phyloP scores from a whole-genome alignment of 805 yeast species.

The Ogataea sp. region DNA sequence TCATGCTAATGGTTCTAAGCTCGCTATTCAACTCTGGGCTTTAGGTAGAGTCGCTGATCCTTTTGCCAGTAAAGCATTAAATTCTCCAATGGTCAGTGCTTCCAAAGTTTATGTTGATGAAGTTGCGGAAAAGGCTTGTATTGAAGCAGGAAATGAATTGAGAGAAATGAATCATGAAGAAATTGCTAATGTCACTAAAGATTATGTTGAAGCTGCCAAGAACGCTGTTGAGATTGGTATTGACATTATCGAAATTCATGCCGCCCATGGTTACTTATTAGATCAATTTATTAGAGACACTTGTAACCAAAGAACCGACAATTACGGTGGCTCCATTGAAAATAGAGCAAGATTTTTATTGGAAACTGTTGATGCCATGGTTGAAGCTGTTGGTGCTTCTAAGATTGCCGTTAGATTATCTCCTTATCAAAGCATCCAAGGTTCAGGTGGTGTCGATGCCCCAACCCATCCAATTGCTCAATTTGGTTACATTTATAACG shows the following conservation, averaged over 20 bases:
- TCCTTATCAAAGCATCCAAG: conserved; percentile 29
- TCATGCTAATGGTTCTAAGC: conserved; percentile 32
- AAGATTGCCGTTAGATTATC: conserved; percentile 37
- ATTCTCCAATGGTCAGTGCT: conserved; percentile 14
- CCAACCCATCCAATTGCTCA: conserved; percentile 23
- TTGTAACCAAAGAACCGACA: conserved; percentile 20
- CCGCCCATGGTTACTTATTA: conserved; percentile 22
- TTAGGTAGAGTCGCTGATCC: conserved; percentile 33
- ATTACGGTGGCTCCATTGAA: conserved; percentile 24
- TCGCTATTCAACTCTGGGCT: conserved; percentile 29
- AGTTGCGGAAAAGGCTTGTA: conserved; percentile 4
- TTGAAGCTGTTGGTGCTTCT: conserved; percentile 26
- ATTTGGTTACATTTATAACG: conserved; percentile 24
- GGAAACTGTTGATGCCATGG: conserved; percentile 33
- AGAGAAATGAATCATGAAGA: conserved; percentile 27
- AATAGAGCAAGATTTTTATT: conserved; percentile 27
- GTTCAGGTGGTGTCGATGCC: conserved; percentile 27
- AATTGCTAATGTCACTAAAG: conserved; percentile 23
- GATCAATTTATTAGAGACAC: conserved; percentile 16
- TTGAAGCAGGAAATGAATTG: conserved; percentile 30
- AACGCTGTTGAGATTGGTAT: conserved; percentile 19
- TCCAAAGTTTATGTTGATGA: conserved; percentile 10
- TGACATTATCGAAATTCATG: conserved; percentile 22
- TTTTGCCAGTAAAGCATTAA: conserved; percentile 4
- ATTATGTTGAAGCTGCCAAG: conserved; percentile 13